Base-by-base conservation (phyloP, 2,329 filamentous ascomycete genomes). In the Fusarium armeniacum region DNA sequence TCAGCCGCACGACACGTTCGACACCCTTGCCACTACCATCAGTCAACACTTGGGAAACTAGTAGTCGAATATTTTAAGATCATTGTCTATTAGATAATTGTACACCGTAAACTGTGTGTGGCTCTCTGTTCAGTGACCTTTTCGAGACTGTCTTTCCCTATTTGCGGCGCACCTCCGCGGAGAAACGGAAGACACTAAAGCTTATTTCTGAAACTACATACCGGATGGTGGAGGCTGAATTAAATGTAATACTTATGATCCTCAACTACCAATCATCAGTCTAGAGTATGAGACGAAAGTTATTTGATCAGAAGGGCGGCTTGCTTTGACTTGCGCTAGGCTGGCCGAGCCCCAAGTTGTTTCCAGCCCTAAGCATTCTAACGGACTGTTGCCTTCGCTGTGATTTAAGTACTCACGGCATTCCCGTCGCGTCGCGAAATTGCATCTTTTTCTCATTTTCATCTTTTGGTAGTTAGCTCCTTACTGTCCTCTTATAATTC, bases 391-490 rank as follows among this genome's bases (percentile, higher is more conserved):
- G 13, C 12, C 9, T 11, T 20, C 20, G 6, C 12, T 3, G 13
- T 20, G 8, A 11, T 11, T 6, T 3, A 20, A 28, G 3, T 6
- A 2, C 16, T 20, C 26, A 2, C 3, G 9, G 15, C 13, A 18
- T 40, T 20, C 24, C 49, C 9, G 9, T 9, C 6, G 1, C 15
- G 1, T 3, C 4, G 5, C 16, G 13, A n/a, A 4, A 7, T 2
- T 9, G 1, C 3, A 8, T 6, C 6, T 6, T 5, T 8, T 2
- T 13, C 4, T 30, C 10, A 20, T 43, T 8, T 9, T 15, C 12
- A 1, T 15, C 12, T 4, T 13, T 6, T 36, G 0, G 7, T 15
- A 6, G 6, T 13, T 5, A 2, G 5, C 3, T 20, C 15, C 8
- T 15, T 1, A 3, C 4, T 15, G 12, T 4, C 24, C 4, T 28